Evolutionary conservation across 2,329 filamentous ascomycete species (phyloP).

Genomic region (Venturia oleaginea): DNA sequence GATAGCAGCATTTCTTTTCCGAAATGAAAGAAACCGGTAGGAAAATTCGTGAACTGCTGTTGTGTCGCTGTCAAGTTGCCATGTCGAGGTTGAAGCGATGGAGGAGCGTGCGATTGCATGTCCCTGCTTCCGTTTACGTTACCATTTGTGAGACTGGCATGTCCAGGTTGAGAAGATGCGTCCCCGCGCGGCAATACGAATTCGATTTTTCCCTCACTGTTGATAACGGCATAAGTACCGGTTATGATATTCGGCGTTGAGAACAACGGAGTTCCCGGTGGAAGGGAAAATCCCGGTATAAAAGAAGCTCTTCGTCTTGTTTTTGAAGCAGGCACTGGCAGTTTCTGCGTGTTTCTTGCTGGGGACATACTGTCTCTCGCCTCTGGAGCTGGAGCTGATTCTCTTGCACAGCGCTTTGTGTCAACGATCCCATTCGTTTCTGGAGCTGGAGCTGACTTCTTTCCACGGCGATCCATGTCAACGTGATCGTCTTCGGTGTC

Average conservation of each 20-base stretch:
- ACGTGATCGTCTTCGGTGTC: neutral
- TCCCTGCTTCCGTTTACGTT: neutral
- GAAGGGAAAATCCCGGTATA: neutral
- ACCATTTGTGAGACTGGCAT: no score
- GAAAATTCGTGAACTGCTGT: no score
- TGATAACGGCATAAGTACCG: neutral
- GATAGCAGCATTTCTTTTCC: neutral
- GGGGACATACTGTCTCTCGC: neutral
- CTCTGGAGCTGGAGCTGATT: neutral
- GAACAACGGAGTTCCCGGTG: neutral
- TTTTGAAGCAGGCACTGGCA: no score
- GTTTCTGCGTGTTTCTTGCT: neutral
- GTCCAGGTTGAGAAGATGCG: neutral
- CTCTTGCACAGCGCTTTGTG: no score
- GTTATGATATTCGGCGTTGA: neutral
- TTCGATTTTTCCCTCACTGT: neutral
- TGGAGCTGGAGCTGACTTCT: neutral
- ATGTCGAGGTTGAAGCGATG: neutral
- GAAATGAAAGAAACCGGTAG: neutral
- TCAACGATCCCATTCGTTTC: neutral
- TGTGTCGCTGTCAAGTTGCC: no score
- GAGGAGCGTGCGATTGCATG: neutral
- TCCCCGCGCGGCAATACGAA: neutral
- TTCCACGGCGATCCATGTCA: no score
- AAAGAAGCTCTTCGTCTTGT: no score